Evolutionary conservation across 2,329 filamentous ascomycete species (phyloP).

Genomic region (Coniochaeta hoffmannii): DNA sequence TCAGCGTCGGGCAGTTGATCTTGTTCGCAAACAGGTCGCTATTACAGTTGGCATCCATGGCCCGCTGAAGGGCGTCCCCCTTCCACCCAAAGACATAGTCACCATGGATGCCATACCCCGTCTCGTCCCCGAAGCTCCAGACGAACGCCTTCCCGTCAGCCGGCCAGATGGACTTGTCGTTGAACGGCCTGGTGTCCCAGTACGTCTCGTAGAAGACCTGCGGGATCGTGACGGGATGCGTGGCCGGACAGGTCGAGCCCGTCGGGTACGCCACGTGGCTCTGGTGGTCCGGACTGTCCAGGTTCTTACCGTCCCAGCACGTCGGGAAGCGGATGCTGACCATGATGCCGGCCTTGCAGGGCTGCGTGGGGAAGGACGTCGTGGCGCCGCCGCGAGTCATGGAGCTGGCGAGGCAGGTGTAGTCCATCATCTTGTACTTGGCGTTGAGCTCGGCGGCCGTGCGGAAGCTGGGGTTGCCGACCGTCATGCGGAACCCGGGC

Average conservation of each 20-base stretch:
- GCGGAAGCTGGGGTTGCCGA: conserved; percentile 28
- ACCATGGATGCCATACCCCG: conserved; percentile 12
- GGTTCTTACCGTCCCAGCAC: conserved; percentile 44
- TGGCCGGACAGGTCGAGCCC: conserved; percentile 9
- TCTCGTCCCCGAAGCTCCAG: conserved; percentile 13
- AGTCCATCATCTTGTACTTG: conserved; percentile 32
- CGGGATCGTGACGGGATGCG: conserved; percentile 12
- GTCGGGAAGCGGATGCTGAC: conserved; percentile 35
- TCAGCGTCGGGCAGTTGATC: conserved; percentile 16
- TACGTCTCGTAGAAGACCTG: conserved; percentile 13
- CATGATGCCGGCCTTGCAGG: conserved; percentile 26
- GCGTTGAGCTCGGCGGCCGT: conserved; percentile 21
- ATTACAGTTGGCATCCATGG: conserved; percentile 13
- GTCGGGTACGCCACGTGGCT: conserved; percentile 8
- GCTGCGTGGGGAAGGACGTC: conserved; percentile 25
- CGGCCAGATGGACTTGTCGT: conserved; percentile 9
- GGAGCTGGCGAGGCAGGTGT: conserved; percentile 30
- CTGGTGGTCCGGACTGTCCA: conserved; percentile 28
- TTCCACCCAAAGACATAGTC: conserved; percentile 14
- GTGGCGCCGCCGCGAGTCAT: conserved; percentile 28
- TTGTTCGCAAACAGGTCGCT: conserved; percentile 2
- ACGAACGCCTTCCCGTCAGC: conserved; percentile 13
- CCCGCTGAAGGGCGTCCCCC: conserved; percentile 10
- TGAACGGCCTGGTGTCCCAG: conserved; percentile 13
- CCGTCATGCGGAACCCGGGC: conserved; percentile 35